Conservation (phyloP, 805 yeast species). For the Blastobotrys muscicola region DNA sequence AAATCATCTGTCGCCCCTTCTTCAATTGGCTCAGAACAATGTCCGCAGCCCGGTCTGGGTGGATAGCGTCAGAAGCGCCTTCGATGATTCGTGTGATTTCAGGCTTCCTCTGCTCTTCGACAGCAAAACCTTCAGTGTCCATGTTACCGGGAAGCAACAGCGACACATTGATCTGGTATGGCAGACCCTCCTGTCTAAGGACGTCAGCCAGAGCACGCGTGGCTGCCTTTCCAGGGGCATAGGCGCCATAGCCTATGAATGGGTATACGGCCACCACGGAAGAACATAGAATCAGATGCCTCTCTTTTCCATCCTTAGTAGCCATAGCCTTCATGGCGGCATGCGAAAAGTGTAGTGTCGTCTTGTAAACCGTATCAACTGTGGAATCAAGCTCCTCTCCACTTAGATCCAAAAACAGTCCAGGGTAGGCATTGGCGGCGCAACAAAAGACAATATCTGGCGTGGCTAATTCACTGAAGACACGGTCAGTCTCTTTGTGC, state of each 20-base stretch:
- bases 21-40: constrained; percentile 46
- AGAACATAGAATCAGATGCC: constrained; percentile 56
- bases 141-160: constrained; percentile 86
- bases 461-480: constrained; percentile 9
- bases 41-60: constrained; percentile 57
- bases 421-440: constrained; percentile 82
- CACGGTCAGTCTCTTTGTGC: constrained; percentile 19
- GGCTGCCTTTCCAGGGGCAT: constrained; percentile 85
- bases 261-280: constrained; percentile 79
- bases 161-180: constrained; percentile 58
- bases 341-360: constrained; percentile 66
- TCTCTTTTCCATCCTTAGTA: constrained; percentile 17
- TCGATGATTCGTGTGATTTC: constrained; percentile 72
- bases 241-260: constrained; percentile 83
- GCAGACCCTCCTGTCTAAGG: constrained; percentile 70
- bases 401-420: constrained; percentile 60
- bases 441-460: constrained; percentile 78
- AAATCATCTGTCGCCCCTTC: constrained; percentile 60
- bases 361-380: constrained; percentile 57
- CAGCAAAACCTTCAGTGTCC: constrained; percentile 73
- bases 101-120: constrained; percentile 81
- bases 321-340: constrained; percentile 33
- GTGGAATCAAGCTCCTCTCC: constrained; percentile 52
- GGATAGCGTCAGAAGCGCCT: constrained; percentile 68
- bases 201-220: constrained; percentile 64